These are phyloP conservation scores for Teunomyces tritomae DNA, from an alignment of 805 yeast species.

Conservation along the genomic window DNA sequence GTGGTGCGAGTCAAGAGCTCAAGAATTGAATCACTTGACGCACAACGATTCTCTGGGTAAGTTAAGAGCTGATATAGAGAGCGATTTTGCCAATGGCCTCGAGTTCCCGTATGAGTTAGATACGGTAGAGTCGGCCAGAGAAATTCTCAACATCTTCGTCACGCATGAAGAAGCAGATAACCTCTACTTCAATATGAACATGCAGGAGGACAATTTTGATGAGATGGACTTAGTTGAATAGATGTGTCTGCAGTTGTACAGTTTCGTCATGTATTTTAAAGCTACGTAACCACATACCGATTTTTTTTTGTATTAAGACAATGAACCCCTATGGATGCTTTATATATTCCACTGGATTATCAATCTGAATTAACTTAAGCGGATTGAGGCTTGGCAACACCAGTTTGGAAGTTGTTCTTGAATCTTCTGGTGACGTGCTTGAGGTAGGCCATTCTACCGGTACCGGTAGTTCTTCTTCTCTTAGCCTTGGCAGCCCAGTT, in stretches of 20 bases:
- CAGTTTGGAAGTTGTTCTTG: slow-evolving; percentile 98
- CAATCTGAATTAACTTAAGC: slow-evolving; percentile 42
- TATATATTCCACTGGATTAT: slow-evolving; percentile 5
- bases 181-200: slow-evolving; percentile 64
- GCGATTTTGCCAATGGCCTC: slow-evolving; percentile 53
- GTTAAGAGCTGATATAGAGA: slow-evolving; percentile 34
- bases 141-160: slow-evolving; percentile 62
- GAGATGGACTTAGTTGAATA: slow-evolving; percentile 22
- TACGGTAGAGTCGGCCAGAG: slow-evolving; percentile 67
- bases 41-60: slow-evolving; percentile 12
- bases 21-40: slow-evolving; percentile 32
- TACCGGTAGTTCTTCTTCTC: slow-evolving; percentile 99
- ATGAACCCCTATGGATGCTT: slow-evolving; percentile 3
- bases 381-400: slow-evolving; percentile 66
- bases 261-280: not conserved
- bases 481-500: slow-evolving; percentile 99
- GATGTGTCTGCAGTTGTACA: not conserved
- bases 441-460: slow-evolving; percentile 99
- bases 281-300: slow-evolving; percentile 5
- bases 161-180: slow-evolving; percentile 81
- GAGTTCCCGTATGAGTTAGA: slow-evolving; percentile 62
- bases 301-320: slow-evolving; percentile 3
- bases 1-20: slow-evolving; percentile 41
- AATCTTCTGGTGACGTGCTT: slow-evolving; percentile 96
- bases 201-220: slow-evolving; percentile 23